Percentiles rank a stretch among this genome's conserved stretches.
Conservation (phyloP, 2,329 filamentous ascomycete genomes). For the Epichloe gansuensis region DNA sequence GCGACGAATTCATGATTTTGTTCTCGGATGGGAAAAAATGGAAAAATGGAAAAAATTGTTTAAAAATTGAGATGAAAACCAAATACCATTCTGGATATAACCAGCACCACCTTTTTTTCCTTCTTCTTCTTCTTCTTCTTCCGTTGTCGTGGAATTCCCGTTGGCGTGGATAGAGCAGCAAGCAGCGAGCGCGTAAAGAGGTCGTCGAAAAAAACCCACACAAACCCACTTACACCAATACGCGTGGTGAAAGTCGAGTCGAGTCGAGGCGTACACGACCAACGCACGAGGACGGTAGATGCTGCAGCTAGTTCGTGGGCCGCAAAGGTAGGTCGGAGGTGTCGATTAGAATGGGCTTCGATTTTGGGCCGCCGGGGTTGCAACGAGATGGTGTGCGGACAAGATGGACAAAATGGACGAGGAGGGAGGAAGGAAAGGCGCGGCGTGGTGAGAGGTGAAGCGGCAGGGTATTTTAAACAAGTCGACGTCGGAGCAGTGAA, state of each 20-base stretch:
- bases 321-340: conserved; percentile 1
- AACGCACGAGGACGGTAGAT: not conserved
- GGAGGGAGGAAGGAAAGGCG: not conserved
- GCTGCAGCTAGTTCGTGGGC: not conserved
- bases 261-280: not conserved
- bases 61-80: not conserved
- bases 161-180: conserved; percentile 9
- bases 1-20: conserved; percentile 29
- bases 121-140: not conserved
- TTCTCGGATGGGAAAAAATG: not conserved
- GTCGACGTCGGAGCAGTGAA: not conserved
- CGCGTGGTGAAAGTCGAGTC: not conserved
- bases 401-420: not conserved
- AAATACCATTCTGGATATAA: not conserved
- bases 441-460: not conserved
- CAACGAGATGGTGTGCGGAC: not conserved
- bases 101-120: not conserved
- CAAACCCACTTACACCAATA: not conserved
- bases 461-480: not conserved
- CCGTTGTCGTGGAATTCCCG: conserved; percentile 4
- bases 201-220: not conserved
- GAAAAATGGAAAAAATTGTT: not conserved
- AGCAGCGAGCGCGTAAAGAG: conserved; percentile 4
- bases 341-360: not conserved
- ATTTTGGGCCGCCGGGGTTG: not conserved